A percentile compares a stretch with the other conserved stretches of the same genome.
phyloP scores from a whole-genome alignment of 805 yeast genomes.

The Saccharomycopsis fibuligera region DNA sequence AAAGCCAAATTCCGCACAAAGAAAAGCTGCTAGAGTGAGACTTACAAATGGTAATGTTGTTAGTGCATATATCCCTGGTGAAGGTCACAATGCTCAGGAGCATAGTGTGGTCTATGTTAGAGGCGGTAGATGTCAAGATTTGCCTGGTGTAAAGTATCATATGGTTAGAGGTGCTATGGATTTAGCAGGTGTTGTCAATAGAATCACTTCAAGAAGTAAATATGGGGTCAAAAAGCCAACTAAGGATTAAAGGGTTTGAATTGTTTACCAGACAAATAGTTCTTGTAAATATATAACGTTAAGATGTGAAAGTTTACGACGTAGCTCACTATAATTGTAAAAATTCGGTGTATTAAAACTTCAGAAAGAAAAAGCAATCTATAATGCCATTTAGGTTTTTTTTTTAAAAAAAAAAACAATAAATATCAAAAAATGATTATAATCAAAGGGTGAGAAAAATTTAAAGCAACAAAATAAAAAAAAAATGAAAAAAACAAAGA shows the following conservation, averaged over 20 bases:
- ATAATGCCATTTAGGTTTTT: no score
- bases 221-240: conserved; percentile 89
- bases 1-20: conserved; percentile 96
- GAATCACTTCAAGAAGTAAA: conserved; percentile 83
- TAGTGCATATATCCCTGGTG: conserved; percentile 95
- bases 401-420: no score
- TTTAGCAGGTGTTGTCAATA: conserved; percentile 89
- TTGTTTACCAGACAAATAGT: no score
- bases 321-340: no score
- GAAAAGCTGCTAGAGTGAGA: conserved; percentile 94
- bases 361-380: no score
- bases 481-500: neutral
- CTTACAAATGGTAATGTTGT: conserved; percentile 83
- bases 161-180: conserved; percentile 90
- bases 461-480: no score
- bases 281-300: no score
- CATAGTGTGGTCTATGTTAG: conserved; percentile 93
- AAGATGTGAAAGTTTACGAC: no score
- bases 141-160: conserved; percentile 97
- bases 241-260: conserved; percentile 33
- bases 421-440: no score
- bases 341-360: no score
- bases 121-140: conserved; percentile 98
- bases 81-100: conserved; percentile 97
- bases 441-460: no score